Evolutionary conservation across 1,284 basidiomycete species (phyloP), one percentile per base, ranked within the genome.

Genomic region (Xanthoconium separans): DNA sequence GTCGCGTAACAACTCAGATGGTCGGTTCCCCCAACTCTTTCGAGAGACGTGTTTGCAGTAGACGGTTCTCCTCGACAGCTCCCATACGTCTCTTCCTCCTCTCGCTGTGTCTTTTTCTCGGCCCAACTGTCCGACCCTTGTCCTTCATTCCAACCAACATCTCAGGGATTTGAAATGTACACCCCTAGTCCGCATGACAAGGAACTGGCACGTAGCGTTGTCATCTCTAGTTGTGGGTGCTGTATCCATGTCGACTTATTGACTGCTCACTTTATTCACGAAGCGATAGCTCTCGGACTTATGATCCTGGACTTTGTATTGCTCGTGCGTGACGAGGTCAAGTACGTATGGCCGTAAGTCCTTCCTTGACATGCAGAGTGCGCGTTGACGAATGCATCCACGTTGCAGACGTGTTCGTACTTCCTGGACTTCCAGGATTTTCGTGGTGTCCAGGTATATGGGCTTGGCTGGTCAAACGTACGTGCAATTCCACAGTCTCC

Each of bases 381-480:
- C 34, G 1, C n/a, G 6, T 29, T 40, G 16, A n/a, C 34, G 20
- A 15, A 51, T 16, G 4, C 22, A 27, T 24, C 22, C 6, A 1
- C 2, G 15, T 34, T 44, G 10, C 41, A 65, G 65, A 24, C 50
- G 48, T 24, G 12, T 61, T 8, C 44, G 55, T 11, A 16, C 10
- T 12, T 53, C 51, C 27, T 55, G 57, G 56, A 29, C 27, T 16
- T 34, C 65, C 16, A 47, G 47, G 30, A 10, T 50, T 12, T 65
- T 61, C 22, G 4, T 66, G 8, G 1, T 51, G 5, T 5, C 54
- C 5, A 56, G 65, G 24, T 65, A 61, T 44, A 2, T 52, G 0
- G 63, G 63, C 4, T 2, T 67, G 15, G 30, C 20, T 5, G 50
- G 57, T 43, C 65, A 65, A 47, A 53, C 59, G 63, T 67, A 27